A percentile compares a stretch with the other conserved stretches of the same genome.
Conservation (phyloP, 768 basidiomycete genomes). For the Russula vinacea region DNA sequence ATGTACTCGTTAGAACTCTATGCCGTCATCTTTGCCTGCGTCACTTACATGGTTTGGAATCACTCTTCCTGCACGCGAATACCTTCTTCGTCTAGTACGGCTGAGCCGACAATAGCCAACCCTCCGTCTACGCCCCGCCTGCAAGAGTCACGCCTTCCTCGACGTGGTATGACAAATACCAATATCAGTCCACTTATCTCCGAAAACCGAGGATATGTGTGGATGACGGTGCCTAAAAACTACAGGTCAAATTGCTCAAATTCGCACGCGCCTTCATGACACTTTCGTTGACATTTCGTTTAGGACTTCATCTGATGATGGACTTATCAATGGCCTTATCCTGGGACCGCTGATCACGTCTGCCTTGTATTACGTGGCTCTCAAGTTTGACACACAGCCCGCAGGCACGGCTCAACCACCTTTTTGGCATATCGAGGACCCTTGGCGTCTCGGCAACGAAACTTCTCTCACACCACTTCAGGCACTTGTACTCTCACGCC, state of each 20-base stretch:
- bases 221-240: slow-evolving; percentile 91
- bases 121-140: slow-evolving; percentile 33
- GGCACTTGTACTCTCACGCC: slow-evolving; percentile 64
- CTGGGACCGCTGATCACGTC: slow-evolving; percentile 78
- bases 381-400: slow-evolving; percentile 35
- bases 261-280: not conserved
- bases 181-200: slow-evolving; percentile 38
- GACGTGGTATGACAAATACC: slow-evolving; percentile 39
- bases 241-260: slow-evolving; percentile 63
- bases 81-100: slow-evolving; percentile 1
- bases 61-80: slow-evolving; percentile 19
- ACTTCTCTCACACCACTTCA: slow-evolving; percentile 46
- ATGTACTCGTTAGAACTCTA: slow-evolving; percentile 21
- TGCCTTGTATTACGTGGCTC: slow-evolving; percentile 57
- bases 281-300: slow-evolving; percentile 12
- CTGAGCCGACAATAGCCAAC: slow-evolving; percentile 8
- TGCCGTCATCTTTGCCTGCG: slow-evolving; percentile 24
- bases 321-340: slow-evolving; percentile 78
- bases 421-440: slow-evolving; percentile 77
- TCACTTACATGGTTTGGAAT: slow-evolving; percentile 28
- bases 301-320: slow-evolving; percentile 83
- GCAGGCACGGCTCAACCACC: slow-evolving; percentile 43
- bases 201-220: slow-evolving; percentile 65
- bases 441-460: slow-evolving; percentile 50
- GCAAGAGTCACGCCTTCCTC: slow-evolving; percentile 45